Base-by-base conservation (phyloP, 192 early-diverging fungal species). In the Entomortierella chlamydospora region DNA sequence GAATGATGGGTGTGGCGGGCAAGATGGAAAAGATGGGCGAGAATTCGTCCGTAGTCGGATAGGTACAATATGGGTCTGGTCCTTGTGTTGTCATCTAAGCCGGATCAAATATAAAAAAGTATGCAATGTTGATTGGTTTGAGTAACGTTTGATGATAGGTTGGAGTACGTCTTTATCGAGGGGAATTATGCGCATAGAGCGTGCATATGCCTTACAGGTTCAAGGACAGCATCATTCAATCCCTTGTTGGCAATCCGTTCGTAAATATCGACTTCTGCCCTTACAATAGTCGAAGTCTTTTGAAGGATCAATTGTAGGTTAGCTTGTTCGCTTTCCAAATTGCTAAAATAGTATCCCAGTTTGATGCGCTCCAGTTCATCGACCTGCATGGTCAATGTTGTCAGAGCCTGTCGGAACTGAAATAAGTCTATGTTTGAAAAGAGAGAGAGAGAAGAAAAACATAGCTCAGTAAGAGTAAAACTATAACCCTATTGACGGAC, bases 361-460 rank as follows among this genome's bases (percentile, higher is more conserved):
- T 87, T 87, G 69, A 87, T 69, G 6, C 63, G 54, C 54, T 87
- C 86, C 39, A 87, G 53, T 34, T 87, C 83, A 57, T 87, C 86
- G 13, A 87, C 82, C 52, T 87, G 83, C 60, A 70, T 60, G 8
- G 83, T 84, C 53, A 84, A 58, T 43, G 84, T 83, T 55, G 76
- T 68, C 13, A 87, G 45, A 0, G 82, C 80, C 39, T 82, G 73
- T 30, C 82, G 43, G 61, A 73, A 82, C 50, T 83, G 83, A 31
- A 72, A 31, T 25, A 83, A n/a, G 52, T 86, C 82, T 85, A 45
- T 59, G 7, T 34, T 33, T 6, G 1, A 47, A n/a, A 31, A 45
- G 42, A 45, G 10, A 55, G 17, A 59, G 11, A 59, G 33, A 37
- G 20, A 57, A 42, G 26, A 37, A 49, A 15, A 42, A 10, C 2